Base-by-base conservation (phyloP, 1,284 basidiomycete species). In the Agaricales sp. region DNA sequence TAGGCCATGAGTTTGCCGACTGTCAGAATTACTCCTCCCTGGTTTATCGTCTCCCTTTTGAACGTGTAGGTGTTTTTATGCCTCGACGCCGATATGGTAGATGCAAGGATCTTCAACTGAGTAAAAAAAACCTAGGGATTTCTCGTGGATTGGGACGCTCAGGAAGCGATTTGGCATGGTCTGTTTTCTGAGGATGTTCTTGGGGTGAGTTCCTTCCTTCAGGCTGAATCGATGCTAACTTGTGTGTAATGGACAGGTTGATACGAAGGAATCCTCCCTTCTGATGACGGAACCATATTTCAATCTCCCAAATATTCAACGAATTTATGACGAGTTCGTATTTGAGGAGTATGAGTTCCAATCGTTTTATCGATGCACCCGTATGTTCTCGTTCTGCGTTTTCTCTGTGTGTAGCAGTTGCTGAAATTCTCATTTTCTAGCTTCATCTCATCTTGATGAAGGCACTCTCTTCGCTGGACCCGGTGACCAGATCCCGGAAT, bases 331-430 rank as follows among this genome's bases (percentile, higher is more conserved):
- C 63, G 87, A 96, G 66, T 87, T 98, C 61, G 71, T 95, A 0
- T 96, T 96, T 59, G 94, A 98, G 60, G 92, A 96, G 64, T 98
- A 94, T 68, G 93, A 94, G 58, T 96, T 95, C 60, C 70, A 75
- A 43, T 83, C 87, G 44, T 90, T 91, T 62, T 77, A 80, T 64
- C 77, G 92, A 26, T 82, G 80, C 59, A 80, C 89, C 47, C 83
- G 91, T 93, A 66, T 63, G 85, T 73, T 6, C 6, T 1, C 48
- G 16, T 21, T 26, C 18, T 21, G 16, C 49, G 52, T 48, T 53
- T 52, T 56, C 53, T 55, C 13, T 23, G 45, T 50, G 48, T 50
- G 53, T 53, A 53, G 50, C 52, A 48, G 51, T 58, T 45, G 57
- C 49, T 45, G 44, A 50, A 39, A 54, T 51, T 48, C 43, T 35